Base-by-base conservation (phyloP, 2,329 filamentous ascomycete genomes). In the Xylariales sp. region DNA sequence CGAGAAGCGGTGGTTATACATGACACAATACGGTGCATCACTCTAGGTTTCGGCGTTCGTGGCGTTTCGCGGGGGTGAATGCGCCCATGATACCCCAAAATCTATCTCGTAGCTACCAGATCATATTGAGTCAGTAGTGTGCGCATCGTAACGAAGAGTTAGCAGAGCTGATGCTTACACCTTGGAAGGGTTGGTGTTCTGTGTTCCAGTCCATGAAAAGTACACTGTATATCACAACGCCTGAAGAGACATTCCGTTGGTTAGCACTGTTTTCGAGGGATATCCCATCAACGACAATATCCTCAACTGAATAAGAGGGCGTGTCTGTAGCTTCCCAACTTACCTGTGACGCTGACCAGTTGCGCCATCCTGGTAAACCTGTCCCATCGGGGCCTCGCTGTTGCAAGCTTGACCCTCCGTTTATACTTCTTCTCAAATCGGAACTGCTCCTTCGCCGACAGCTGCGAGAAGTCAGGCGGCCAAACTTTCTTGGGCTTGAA, bases 371-470 rank as follows among this genome's bases (percentile, higher is more conserved):
- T 79, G 40, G 83, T 67, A 43, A 36, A 47, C 25, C 44, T 48
- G 37, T 56, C 48, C 61, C 54, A 53, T 12, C 55, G 46, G 24
- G 57, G 56, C 28, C 55, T 45, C 37, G 46, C 43, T 19, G 54
- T 52, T n/a, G 56, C 56, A 6, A 59, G 54, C 46, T 40, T 70
- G 18, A 84, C 62, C 38, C 86, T 74, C 37, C 86, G 73, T 63
- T 88, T 85, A 63, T 84, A 90, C 55, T 84, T 82, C 59, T 85
- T 81, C 67, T 91, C 86, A 50, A 88, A 82, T 29, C 80, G 74
- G 56, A 90, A 84, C 61, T 90, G 82, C 54, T 89, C 79, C 59
- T 85, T 84, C 32, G 71, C 65, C 25, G 78, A 78, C 42, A 91
- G 73, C 55, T 78, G 75, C 45, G 71, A 65, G 61, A 91, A 85